Conservation (phyloP, 805 yeast genomes). For the Ogataea minuta region DNA sequence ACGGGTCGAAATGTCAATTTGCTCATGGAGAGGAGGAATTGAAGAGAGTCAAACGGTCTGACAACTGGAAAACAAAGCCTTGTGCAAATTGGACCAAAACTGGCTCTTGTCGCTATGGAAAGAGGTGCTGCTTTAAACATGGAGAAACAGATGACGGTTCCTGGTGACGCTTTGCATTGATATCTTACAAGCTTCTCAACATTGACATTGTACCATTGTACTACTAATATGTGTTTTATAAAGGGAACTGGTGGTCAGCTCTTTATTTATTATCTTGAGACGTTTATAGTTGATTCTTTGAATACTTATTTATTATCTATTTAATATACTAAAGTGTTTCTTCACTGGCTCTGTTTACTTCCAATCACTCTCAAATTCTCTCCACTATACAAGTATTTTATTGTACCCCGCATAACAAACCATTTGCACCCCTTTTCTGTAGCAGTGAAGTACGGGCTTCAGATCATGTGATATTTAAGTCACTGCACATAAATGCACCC, state of each 20-base stretch:
- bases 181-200: background rate
- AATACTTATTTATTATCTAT: background rate
- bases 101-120: slow-evolving; percentile 86
- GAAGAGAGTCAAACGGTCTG: slow-evolving; percentile 67
- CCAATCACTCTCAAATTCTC: no score
- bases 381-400: no score
- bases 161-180: background rate
- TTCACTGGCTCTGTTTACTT: background rate
- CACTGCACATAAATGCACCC: background rate
- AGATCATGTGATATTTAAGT: background rate
- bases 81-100: slow-evolving; percentile 84
- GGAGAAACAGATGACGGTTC: slow-evolving; percentile 38
- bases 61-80: slow-evolving; percentile 87
- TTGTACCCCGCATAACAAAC: no score
- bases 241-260: no score
- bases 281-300: background rate
- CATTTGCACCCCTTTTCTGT: no score
- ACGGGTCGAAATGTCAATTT: slow-evolving; percentile 89
- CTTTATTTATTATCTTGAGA: background rate
- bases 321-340: background rate
- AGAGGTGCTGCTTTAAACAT: slow-evolving; percentile 89
- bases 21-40: slow-evolving; percentile 86
- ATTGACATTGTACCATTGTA: background rate
- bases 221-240: background rate
- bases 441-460: no score